Evolutionary conservation across 192 early-diverging fungal species (phyloP).

Genomic region (Rhizophagus clarus): DNA sequence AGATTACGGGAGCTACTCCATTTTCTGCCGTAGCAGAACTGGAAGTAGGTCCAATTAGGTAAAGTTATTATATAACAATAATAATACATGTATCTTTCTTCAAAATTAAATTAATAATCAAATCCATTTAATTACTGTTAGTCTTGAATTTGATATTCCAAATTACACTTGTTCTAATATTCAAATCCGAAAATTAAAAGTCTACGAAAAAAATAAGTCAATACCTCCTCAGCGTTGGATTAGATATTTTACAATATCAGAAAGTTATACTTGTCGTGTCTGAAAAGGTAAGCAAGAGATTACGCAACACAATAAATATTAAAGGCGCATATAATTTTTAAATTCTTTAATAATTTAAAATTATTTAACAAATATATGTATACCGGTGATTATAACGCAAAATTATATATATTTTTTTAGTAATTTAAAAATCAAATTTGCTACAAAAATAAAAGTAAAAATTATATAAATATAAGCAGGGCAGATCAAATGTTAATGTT

Average conservation of each 20-base stretch:
- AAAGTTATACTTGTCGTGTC: conserved; percentile 30
- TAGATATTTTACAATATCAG: conserved; percentile 25
- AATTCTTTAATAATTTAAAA: too few species aligned
- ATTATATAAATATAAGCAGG: too few species aligned
- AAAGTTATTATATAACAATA: background rate
- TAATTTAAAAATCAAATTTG: too few species aligned
- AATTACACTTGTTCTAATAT: conserved; percentile 29
- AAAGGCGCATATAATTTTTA: too few species aligned
- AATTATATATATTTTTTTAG: too few species aligned
- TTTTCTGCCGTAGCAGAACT: background rate
- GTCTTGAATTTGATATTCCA: conserved; percentile 32
- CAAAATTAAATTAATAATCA: background rate
- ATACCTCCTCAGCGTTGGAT: conserved; percentile 25
- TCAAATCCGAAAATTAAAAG: conserved; percentile 26
- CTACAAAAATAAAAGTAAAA: too few species aligned
- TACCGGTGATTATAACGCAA: too few species aligned
- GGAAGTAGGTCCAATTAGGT: conserved; percentile 29
- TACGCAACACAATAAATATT: too few species aligned
- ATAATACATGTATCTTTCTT: background rate
- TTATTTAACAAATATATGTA: too few species aligned
- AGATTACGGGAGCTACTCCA: background rate
- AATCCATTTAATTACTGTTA: background rate
- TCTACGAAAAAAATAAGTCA: conserved; percentile 27
- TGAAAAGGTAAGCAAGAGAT: background rate
- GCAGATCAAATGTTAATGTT: background rate